Evolutionary conservation across 1,139 yeast species (phyloP), one percentile per base, ranked within the genome.

Genomic region (Yamadazyma sp.): DNA sequence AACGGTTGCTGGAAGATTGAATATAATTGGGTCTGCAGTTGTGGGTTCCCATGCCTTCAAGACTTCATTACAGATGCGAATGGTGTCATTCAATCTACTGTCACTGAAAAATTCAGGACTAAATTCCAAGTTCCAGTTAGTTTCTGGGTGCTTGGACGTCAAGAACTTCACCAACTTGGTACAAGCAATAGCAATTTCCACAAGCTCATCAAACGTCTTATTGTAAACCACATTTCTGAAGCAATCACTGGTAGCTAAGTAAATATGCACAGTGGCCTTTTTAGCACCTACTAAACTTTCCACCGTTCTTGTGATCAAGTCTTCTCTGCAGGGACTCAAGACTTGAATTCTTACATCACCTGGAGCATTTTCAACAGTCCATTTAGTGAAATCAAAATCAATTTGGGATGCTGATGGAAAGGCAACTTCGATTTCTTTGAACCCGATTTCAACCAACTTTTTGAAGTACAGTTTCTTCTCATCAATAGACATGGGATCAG

Each of bases 331-430:
- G 37, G 69, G 76, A 33, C 75, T 65, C 50, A 71, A 65, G 34
- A 70, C 77, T 51, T 71, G 77, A 41, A 71, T 68, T 23, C 65
- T 52, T 18, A 71, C 77, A 46, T 71, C 76, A 13, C 57, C 70
- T 1, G 77, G 77, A 1, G 71, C 68, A 45, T 66, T 66, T 51
- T 70, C 73, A 34, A 71, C 71, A 1, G 76, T 75, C 47, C 64
- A 71, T 35, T 75, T 56, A 29, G 77, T 71, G 53, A 71, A 71
- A 51, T 71, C 76, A 46, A 71, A 71, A 54, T 71, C 77, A 6
- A 71, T 68, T 48, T 71, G 76, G 3, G 75, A 69, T 4, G 77
- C 77, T 14, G 73, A 64, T 2, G 77, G 77, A 50, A 71, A 71
- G 8, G 75, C 60, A 16, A 71, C 77, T 50, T 71, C 77, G 42